phyloP scores from a whole-genome alignment of 768 basidiomycete genomes.

The Russula sp. region DNA sequence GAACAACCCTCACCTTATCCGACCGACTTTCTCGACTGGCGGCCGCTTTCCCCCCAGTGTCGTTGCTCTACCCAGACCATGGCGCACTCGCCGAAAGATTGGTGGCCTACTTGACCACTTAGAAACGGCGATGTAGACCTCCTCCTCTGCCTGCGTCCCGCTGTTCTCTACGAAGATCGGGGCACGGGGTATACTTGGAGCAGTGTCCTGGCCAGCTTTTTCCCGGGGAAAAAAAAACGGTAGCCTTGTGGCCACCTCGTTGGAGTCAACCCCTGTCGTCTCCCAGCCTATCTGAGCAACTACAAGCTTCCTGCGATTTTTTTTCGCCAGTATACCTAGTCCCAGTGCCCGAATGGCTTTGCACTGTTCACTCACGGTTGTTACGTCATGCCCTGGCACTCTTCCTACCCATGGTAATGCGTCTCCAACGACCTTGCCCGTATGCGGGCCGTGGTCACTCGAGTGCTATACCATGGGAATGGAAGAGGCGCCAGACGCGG shows the following conservation, averaged over 20 bases:
- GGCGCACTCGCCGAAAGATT: neutral
- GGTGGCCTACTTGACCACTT: neutral
- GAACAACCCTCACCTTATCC: slow-evolving; percentile 8
- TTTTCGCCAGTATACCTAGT: neutral
- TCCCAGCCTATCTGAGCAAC: neutral
- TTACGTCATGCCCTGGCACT: slow-evolving; percentile 21
- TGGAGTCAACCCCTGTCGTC: neutral
- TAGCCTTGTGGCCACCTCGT: neutral
- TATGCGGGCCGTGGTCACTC: slow-evolving; percentile 11
- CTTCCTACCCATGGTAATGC: slow-evolving; percentile 29
- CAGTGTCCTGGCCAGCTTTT: neutral
- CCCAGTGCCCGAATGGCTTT: neutral
- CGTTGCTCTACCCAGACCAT: neutral
- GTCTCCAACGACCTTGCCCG: slow-evolving; percentile 11
- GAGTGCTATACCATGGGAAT: slow-evolving; percentile 43
- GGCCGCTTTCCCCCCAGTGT: neutral
- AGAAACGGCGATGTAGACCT: neutral
- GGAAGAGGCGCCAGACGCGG: slow-evolving; percentile 34
- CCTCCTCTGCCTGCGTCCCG: neutral
- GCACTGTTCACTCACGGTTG: neutral
- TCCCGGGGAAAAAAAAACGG: neutral
- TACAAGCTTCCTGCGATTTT: neutral
- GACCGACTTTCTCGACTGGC: slow-evolving; percentile 5
- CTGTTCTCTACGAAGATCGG: neutral
- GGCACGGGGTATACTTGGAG: neutral